Conservation (phyloP, 345 rosid genomes). For the Populus simonii region DNA sequence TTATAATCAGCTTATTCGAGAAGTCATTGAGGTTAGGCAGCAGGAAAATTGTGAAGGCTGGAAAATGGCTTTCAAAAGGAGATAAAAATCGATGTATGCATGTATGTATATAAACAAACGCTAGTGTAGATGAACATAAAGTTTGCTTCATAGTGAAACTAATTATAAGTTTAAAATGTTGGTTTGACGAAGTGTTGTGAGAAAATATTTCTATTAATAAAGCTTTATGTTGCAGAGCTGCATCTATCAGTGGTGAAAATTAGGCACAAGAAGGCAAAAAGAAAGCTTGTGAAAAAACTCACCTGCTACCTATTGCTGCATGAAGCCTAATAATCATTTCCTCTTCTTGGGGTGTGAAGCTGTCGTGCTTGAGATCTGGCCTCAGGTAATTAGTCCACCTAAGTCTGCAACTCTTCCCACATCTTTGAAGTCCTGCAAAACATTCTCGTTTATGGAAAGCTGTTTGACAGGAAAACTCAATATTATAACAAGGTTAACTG, state of each 20-base stretch:
- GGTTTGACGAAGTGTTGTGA: neutral
- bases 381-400: conserved; percentile 66
- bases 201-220: neutral
- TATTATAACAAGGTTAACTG: neutral
- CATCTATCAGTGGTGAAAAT: neutral
- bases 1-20: neutral
- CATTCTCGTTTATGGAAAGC: neutral
- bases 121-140: neutral
- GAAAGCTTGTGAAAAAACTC: neutral
- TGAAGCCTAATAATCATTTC: conserved; percentile 81
- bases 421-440: conserved; percentile 56
- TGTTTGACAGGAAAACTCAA: neutral
- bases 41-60: neutral
- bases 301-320: conserved; percentile 93
- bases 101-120: neutral
- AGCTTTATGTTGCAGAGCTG: neutral
- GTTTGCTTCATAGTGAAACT: neutral
- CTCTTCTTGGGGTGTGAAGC: conserved; percentile 81
- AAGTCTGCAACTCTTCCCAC: conserved; percentile 82
- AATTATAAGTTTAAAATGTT: neutral
- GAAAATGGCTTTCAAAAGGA: neutral
- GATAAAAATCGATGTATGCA: no score
- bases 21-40: neutral
- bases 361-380: conserved; percentile 58
- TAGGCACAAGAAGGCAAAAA: neutral